Percentiles rank a stretch among this genome's conserved stretches.
phyloP scores from a whole-genome alignment of 345 rosid species.

The Eucalyptus decipiens region DNA sequence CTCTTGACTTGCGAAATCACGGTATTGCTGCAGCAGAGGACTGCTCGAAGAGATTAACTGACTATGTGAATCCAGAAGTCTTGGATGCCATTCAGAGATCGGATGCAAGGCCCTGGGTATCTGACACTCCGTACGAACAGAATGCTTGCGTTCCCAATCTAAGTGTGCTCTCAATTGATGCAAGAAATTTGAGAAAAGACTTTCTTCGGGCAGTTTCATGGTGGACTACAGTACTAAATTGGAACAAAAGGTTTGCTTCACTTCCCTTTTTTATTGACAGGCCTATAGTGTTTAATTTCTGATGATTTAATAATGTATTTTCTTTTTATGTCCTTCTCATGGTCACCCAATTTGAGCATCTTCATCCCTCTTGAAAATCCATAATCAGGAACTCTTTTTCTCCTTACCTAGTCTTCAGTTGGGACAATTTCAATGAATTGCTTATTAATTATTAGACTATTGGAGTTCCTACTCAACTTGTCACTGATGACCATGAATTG shows the following conservation, averaged over 20 bases:
- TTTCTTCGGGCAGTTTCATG: constrained; percentile 12
- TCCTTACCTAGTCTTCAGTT: not conserved
- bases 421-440: not conserved
- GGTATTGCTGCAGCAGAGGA: constrained; percentile 24
- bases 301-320: not conserved
- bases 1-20: constrained; percentile 7
- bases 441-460: not conserved
- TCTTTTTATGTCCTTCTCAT: not conserved
- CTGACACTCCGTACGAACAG: constrained; percentile 14
- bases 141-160: constrained; percentile 22
- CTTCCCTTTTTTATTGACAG: not conserved
- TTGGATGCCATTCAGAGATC: constrained; percentile 31
- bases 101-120: constrained; percentile 22
- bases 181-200: constrained; percentile 5
- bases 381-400: not conserved
- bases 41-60: constrained; percentile 14
- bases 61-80: constrained; percentile 11
- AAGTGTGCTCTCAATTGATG: constrained; percentile 13
- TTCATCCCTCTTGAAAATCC: not conserved
- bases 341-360: not conserved
- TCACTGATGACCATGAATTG: not conserved
- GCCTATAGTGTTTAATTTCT: not conserved
- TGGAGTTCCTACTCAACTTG: not conserved
- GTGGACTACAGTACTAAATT: constrained; percentile 26
- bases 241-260: constrained; percentile 12